These are phyloP conservation scores for Aureobasidium subglaciale DNA, from an alignment of 2,329 filamentous ascomycete genomes.

Conservation along the genomic window DNA sequence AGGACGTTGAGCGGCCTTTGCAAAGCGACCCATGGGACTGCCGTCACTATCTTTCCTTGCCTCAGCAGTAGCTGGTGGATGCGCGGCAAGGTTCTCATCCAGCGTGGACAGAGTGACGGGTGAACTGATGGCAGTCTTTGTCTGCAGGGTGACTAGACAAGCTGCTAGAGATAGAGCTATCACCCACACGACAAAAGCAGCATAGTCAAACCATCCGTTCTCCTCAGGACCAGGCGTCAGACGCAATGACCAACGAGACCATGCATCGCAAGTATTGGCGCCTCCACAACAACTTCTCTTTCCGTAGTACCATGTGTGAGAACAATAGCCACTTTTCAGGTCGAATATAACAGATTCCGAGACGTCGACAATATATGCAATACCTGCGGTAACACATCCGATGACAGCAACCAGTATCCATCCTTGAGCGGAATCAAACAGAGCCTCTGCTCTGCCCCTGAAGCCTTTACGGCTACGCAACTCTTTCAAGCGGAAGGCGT, in stretches of 20 bases:
- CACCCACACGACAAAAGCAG: conserved; percentile 66
- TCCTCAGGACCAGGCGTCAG: conserved; percentile 44
- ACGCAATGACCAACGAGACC: conserved; percentile 57
- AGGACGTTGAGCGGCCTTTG: conserved; percentile 39
- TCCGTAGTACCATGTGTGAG: conserved; percentile 59
- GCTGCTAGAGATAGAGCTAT: conserved; percentile 62
- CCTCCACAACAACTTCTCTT: conserved; percentile 60
- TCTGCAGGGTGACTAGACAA: conserved; percentile 74
- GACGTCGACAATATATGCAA: conserved; percentile 86
- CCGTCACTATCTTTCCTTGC: conserved; percentile 30
- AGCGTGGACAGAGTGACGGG: conserved; percentile 79
- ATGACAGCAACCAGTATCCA: conserved; percentile 92
- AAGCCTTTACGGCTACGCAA: conserved; percentile 76
- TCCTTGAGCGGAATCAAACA: conserved; percentile 82
- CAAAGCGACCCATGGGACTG: conserved; percentile 35
- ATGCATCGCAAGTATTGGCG: conserved; percentile 49
- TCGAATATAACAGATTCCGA: conserved; percentile 82
- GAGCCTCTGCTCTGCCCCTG: conserved; percentile 66
- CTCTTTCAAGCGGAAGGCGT: conserved; percentile 80
- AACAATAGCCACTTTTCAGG: conserved; percentile 84
- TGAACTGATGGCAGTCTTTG: conserved; percentile 91
- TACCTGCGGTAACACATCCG: conserved; percentile 72
- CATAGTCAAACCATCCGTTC: conserved; percentile 64
- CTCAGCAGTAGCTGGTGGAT: conserved; percentile 36
- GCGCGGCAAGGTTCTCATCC: conserved; percentile 77